A percentile compares a stretch with the other conserved stretches of the same genome.
phyloP scores from a whole-genome alignment of 257 asterid species.

The Nicotiana sylvestris region DNA sequence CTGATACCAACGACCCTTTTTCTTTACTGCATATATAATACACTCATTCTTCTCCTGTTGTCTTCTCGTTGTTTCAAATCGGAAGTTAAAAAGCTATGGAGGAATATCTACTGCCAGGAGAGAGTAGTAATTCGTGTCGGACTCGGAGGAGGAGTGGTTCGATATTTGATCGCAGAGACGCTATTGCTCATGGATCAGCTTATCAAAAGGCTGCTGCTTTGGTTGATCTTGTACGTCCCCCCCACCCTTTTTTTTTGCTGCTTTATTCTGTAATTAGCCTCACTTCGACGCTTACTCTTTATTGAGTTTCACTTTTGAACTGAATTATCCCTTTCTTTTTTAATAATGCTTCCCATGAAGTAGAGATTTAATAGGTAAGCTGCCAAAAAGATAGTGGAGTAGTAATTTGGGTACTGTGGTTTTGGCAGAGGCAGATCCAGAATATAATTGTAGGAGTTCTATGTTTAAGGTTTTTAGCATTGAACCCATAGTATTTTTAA shows the following conservation, averaged over 20 bases:
- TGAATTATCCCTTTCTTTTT: neutral
- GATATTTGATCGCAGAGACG: constrained; percentile 46
- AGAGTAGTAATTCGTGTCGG: constrained; percentile 28
- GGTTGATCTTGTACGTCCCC: constrained; percentile 77
- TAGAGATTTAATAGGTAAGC: neutral
- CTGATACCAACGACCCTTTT: neutral
- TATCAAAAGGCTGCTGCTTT: constrained; percentile 92
- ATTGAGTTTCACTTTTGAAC: neutral
- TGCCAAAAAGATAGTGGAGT: neutral
- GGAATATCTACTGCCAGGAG: constrained; percentile 41
- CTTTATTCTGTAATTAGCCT: neutral
- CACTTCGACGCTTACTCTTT: neutral
- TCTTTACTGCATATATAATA: neutral
- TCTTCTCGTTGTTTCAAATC: neutral
- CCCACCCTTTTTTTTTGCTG: neutral
- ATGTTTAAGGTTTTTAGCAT: too few species aligned
- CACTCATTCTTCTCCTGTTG: neutral
- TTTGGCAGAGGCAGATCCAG: too few species aligned
- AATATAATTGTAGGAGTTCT: too few species aligned
- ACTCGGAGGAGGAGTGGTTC: constrained; percentile 14
- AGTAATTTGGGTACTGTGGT: neutral
- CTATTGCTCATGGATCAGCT: constrained; percentile 75
- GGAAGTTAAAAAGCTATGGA: constrained; percentile 31
- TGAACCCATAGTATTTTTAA: too few species aligned
- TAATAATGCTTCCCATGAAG: neutral